Evolutionary conservation across 371 early-diverging fungal species (phyloP).

Genomic region (Mucor racemosus): DNA sequence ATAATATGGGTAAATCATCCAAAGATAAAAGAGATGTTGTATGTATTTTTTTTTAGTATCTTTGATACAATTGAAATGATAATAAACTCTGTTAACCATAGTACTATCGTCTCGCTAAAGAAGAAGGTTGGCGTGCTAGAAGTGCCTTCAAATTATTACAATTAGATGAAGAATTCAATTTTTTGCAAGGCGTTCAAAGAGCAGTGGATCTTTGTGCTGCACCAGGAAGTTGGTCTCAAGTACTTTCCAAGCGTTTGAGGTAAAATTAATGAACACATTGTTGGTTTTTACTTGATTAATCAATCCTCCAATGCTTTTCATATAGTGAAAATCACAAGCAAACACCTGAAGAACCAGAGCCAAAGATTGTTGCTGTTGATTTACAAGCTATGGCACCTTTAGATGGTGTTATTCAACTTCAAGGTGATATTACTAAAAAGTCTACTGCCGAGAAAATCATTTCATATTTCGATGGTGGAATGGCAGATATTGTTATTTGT

Average conservation of each 20-base stretch:
- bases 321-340: slow-evolving; percentile 62
- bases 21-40: slow-evolving; percentile 95
- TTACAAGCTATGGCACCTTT: slow-evolving; percentile 98
- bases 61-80: background rate
- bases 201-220: slow-evolving; percentile 99
- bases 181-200: slow-evolving; percentile 87
- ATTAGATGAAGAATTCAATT: slow-evolving; percentile 52
- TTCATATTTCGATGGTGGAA: slow-evolving; percentile 83
- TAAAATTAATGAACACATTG: background rate
- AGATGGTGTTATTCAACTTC: slow-evolving; percentile 90
- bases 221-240: slow-evolving; percentile 99
- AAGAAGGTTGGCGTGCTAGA: slow-evolving; percentile 96
- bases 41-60: slow-evolving; percentile 9
- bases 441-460: slow-evolving; percentile 92
- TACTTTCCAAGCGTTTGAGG: slow-evolving; percentile 72
- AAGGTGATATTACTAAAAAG: slow-evolving; percentile 98
- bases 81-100: slow-evolving; percentile 1
- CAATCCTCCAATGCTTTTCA: background rate
- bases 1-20: slow-evolving; percentile 80
- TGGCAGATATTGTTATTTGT: slow-evolving; percentile 96
- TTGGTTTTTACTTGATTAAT: background rate
- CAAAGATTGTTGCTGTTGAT: slow-evolving; percentile 97
- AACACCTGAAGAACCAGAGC: slow-evolving; percentile 54
- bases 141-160: slow-evolving; percentile 99
- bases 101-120: slow-evolving; percentile 97